Base-by-base conservation (phyloP, 495 filamentous ascomycete species). In the Podospora pseudocomata region DNA sequence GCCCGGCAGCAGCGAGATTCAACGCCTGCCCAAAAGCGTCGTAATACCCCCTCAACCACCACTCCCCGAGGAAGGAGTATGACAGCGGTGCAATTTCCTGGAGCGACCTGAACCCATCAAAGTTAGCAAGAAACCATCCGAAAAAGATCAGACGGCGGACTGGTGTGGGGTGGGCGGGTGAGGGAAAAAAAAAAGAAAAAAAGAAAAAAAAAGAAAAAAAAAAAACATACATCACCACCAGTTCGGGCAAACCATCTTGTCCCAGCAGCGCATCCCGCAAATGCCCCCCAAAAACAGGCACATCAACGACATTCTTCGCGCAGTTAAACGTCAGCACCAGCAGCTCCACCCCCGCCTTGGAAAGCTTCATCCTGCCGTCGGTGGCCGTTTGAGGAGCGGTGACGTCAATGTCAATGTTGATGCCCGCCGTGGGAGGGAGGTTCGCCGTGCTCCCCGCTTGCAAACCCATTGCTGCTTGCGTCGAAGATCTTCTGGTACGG, bases 291-390 rank as follows among this genome's bases (percentile, higher is more conserved):
- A 95, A 93, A 65, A 83, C 78, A 20, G 86, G 80, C 28, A 85
- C 78, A 68, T 90, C 81, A 73, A 93, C 87, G 23, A 86, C 77
- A 61, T 83, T 84, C 60, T 89, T 86, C 18, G 86, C 95, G 73
- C 93, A 97, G 76, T 99, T 99, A 79, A 94, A 96, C 34, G 95
- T 97, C 44, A 96, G 79, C 55, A 96, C 83, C 74, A 95, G 92
- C 62, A 93, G 72, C 64, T 85, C 81, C 44, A 85, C 68, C 23
- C 23, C 23, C 30, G 76, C 75, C 30, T 28, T 19, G 26, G 79
- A 76, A 20, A 72, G 72, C 56, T 69, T 68, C 76, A 77, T 79
- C 20, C 64, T 49, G 44, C 26, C n/a, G 39, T 18, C 13, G 39
- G 9, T 49, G 39, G 34, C 34, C 6, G 5, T 39, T 49, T 49